Evolutionary conservation across 2,329 filamentous ascomycete species (phyloP).

Genomic region (Verticillium nubilum): DNA sequence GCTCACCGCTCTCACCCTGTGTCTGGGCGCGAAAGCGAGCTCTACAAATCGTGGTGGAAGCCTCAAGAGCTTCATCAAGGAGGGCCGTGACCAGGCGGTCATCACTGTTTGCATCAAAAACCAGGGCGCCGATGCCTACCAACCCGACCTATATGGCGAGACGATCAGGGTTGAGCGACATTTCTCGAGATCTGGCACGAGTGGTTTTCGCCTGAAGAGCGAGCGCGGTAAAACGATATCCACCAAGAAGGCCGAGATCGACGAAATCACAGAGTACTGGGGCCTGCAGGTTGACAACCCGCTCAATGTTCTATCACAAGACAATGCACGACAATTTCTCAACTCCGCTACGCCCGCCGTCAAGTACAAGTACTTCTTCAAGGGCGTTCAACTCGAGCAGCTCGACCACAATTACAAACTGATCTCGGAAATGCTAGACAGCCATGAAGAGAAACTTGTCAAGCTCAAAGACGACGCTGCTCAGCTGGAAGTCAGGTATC

Average conservation of each 20-base stretch:
- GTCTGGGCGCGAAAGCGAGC: conserved; percentile 89
- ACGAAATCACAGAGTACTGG: conserved; percentile 91
- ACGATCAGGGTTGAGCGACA: conserved; percentile 87
- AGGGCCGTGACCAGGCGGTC: conserved; percentile 70
- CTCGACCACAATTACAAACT: conserved; percentile 87
- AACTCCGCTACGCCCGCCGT: conserved; percentile 75
- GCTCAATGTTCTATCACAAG: conserved; percentile 91
- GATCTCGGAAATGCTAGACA: conserved; percentile 72
- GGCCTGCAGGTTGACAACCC: conserved; percentile 94
- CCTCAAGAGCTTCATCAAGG: conserved; percentile 85
- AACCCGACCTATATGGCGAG: conserved; percentile 74
- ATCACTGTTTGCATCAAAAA: conserved; percentile 89
- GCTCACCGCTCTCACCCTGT: conserved; percentile 85
- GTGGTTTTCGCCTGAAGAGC: conserved; percentile 83
- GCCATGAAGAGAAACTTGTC: conserved; percentile 58
- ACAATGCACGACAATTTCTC: conserved; percentile 89
- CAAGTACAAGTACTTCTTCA: conserved; percentile 96
- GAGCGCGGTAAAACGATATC: conserved; percentile 66
- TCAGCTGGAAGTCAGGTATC: conserved; percentile 46
- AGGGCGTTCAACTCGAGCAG: conserved; percentile 88
- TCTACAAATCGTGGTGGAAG: conserved; percentile 88
- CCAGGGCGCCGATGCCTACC: conserved; percentile 76
- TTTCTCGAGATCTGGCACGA: conserved; percentile 69
- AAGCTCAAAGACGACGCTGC: conserved; percentile 62
- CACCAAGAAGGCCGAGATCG: conserved; percentile 78